Percentiles rank a stretch among this genome's conserved stretches.
These are phyloP conservation scores for Aristolochia contorta DNA, from an alignment of 164 flowering plant species.

Conservation along the genomic window DNA sequence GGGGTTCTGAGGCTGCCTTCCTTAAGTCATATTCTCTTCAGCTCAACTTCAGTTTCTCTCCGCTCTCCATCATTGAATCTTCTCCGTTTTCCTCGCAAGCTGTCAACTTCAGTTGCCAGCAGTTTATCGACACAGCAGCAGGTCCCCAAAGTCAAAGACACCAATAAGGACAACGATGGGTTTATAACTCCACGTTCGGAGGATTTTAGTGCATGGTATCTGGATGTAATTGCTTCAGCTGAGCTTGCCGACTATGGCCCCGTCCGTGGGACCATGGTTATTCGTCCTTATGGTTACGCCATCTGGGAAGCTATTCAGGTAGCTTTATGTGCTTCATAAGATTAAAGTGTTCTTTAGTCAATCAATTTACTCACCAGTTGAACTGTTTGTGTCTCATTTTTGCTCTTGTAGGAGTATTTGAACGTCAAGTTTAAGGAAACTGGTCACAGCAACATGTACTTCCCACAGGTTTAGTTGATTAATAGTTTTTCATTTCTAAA, in stretches of 20 bases:
- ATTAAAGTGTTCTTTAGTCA: background rate
- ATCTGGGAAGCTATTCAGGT: constrained; percentile 99
- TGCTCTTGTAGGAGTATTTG: constrained; percentile 71
- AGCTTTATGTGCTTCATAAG: background rate
- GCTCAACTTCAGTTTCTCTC: constrained; percentile 5
- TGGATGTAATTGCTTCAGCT: constrained; percentile 68
- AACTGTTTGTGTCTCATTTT: background rate
- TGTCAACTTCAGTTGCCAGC: constrained; percentile 15
- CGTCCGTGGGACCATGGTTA: constrained; percentile 96
- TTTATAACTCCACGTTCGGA: constrained; percentile 74
- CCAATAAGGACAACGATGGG: constrained; percentile 26
- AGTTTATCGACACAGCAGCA: constrained; percentile 15
- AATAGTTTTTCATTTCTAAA: background rate
- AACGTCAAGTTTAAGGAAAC: constrained; percentile 95
- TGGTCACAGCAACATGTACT: constrained; percentile 95
- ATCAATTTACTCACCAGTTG: background rate
- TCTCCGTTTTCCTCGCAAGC: constrained; percentile 6
- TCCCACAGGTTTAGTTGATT: constrained; percentile 63
- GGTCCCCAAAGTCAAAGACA: constrained; percentile 1
- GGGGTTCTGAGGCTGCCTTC: background rate
- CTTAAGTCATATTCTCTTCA: constrained; percentile 6
- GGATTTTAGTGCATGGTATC: constrained; percentile 93
- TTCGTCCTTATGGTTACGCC: constrained; percentile 94
- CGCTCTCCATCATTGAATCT: background rate
- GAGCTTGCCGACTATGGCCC: constrained; percentile 98